These are phyloP conservation scores for Onygena corvina DNA, from an alignment of 2,329 filamentous ascomycete species.

Conservation along the genomic window DNA sequence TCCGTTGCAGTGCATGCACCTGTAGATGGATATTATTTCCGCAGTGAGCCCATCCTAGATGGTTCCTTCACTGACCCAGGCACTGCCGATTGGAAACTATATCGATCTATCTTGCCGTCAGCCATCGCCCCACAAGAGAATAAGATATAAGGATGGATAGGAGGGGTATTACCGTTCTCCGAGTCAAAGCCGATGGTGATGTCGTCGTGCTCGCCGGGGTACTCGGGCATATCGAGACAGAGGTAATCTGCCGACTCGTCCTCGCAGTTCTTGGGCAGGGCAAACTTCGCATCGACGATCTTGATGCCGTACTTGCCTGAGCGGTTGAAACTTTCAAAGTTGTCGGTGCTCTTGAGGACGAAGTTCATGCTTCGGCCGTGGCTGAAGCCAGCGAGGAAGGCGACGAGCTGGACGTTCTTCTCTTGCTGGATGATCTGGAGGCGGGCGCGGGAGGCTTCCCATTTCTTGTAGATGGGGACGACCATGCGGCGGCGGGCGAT, in stretches of 20 bases:
- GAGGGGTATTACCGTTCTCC: slow-evolving; percentile 51
- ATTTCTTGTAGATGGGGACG: slow-evolving; percentile 86
- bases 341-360: slow-evolving; percentile 68
- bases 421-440: slow-evolving; percentile 70
- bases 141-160: neutral
- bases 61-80: slow-evolving; percentile 30
- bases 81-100: slow-evolving; percentile 28
- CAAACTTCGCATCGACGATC: slow-evolving; percentile 83
- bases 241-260: slow-evolving; percentile 57
- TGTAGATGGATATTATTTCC: slow-evolving; percentile 7
- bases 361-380: slow-evolving; percentile 87
- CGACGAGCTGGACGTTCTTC: slow-evolving; percentile 63
- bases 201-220: slow-evolving; percentile 86
- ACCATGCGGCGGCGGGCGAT: slow-evolving; percentile 80
- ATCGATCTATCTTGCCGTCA: slow-evolving; percentile 24
- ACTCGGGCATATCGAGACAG: slow-evolving; percentile 75
- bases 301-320: slow-evolving; percentile 59
- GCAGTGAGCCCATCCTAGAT: slow-evolving; percentile 31
- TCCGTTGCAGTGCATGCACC: neutral
- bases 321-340: slow-evolving; percentile 56
- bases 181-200: slow-evolving; percentile 75
- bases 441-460: slow-evolving; percentile 69
- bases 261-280: slow-evolving; percentile 51
- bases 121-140: too few relatives aligned
- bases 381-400: slow-evolving; percentile 78